Base-by-base conservation (phyloP, 208 protist species). In the Naegleria gruberi region DNA sequence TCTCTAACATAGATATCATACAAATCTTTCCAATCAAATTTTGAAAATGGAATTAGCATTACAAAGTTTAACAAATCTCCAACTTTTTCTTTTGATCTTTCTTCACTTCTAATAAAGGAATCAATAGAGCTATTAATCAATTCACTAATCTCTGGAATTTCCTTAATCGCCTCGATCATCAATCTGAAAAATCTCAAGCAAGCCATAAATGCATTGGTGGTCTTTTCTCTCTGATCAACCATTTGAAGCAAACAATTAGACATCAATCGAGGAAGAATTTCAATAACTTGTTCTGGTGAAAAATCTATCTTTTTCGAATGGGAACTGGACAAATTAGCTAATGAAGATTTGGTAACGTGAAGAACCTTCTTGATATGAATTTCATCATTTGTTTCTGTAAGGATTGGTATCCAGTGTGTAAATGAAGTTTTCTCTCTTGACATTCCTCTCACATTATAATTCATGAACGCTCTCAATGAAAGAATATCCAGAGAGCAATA, bases 401-500 rank as follows among this genome's bases (percentile, higher is more conserved):
- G 92, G 4, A 94, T 88, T 41, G 92, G 92, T 43, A 94, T 43
- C 92, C 92, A 94, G 89, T 94, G 87, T 51, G 45, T 91, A 47
- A 94, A 93, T n/a, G n/a, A n/a, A n/a, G n/a, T n/a, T 37, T 74
- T 42, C 40, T 91, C 82, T 47, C 90, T 93, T 12, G 92, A 89
- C 6, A 43, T 77, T 30, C 4, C 42, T 87, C 92, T 92, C 43
- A 94, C 87, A 51, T 90, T 89, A 83, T 92, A 51, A 88, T 86
- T 89, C 82, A 91, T 89, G 42, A 86, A 93, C 7, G 92, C 83
- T 40, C 87, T 89, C 0, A 89, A 82, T 44, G 81, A 91, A 81
- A 91, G 7, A 3, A 77, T 45, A 45, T 91, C 90, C 5, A 91
- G 45, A 19, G 82, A 8, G 15, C 40, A 41, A 23, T 43, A 37